A percentile compares a stretch with the other conserved stretches of the same genome.
These are phyloP conservation scores for Pseudopithomyces maydicus DNA, from an alignment of 2,329 filamentous ascomycete species.

Conservation along the genomic window DNA sequence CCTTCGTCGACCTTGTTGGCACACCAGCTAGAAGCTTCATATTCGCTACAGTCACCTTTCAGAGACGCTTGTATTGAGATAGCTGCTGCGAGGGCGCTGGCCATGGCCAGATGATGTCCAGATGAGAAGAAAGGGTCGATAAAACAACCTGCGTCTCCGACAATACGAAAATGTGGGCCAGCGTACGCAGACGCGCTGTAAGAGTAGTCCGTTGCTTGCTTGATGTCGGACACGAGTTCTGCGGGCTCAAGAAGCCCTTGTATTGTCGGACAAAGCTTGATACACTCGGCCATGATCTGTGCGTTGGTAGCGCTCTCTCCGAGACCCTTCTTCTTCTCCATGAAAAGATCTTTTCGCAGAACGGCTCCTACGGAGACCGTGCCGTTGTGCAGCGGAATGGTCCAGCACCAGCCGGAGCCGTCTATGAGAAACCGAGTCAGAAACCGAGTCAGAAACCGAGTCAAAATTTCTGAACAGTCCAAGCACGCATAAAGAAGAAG, in stretches of 20 bases:
- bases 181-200: constrained; percentile 47
- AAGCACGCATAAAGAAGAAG: no score
- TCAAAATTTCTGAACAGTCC: no score
- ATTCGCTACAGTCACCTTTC: constrained; percentile 47
- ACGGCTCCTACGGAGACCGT: constrained; percentile 21
- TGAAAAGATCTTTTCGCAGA: background rate
- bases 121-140: constrained; percentile 58
- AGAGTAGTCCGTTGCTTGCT: constrained; percentile 12
- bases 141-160: constrained; percentile 56
- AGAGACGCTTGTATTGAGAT: constrained; percentile 50
- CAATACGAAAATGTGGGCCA: constrained; percentile 46
- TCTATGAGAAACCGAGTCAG: no score
- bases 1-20: constrained; percentile 50
- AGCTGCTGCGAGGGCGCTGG: constrained; percentile 52
- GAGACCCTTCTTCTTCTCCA: no score
- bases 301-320: background rate
- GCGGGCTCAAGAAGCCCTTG: background rate
- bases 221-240: constrained; percentile 3
- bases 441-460: no score
- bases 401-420: constrained; percentile 53
- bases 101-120: constrained; percentile 53
- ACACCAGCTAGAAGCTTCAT: constrained; percentile 44
- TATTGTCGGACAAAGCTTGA: background rate
- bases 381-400: constrained; percentile 56
- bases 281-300: background rate